Evolutionary conservation across 805 yeast genomes (phyloP), one percentile per base, ranked within the genome.

Genomic region (Wickerhamomyces hampshirensis): DNA sequence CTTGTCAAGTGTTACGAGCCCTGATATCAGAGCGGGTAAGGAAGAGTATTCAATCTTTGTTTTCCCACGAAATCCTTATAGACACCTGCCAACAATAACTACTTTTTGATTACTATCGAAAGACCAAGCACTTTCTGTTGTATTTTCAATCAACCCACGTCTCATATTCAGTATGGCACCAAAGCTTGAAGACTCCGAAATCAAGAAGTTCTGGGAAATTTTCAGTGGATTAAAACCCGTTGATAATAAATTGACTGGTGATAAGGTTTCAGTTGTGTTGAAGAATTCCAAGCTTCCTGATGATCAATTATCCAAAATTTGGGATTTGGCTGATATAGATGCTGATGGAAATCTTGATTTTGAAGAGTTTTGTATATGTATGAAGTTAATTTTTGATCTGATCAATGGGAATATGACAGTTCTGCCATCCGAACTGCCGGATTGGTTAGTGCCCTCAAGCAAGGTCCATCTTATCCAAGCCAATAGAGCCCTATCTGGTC

Each of bases 301-400:
- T 35, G 71, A 74, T n/a, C 77, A 87, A 53, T 68, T 93, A 47
- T 80, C 86, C 29, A 73, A 76, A 56, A 77, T 93, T 30, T 93
- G 98, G 98, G 86, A 85, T 51, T 63, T 93, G 33, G 80, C 91
- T 2, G 99, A 93, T 58, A 85, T 91, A 38, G 98, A 93, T 60
- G 77, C 78, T 30, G 98, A 93, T 60, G 96, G 96, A 9, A 68
- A 70, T 47, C 69, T 93, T 50, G 99, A 93, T 61, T 93, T 93
- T 59, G 99, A 93, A 62, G 99, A 93, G 64, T 93, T 93, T 60
- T 93, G 97, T 56, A 86, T 93, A 45, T 91, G 97, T 35, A 93
- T 93, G 99, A 73, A 98, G 48, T 71, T 93, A 38, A 85, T 91
- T 30, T 93, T 88, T 56, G 98, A 93, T 57, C 60, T 83, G 56